phyloP scores from a whole-genome alignment of 2,329 filamentous ascomycete genomes.

The Pezicula neosporulosa region DNA sequence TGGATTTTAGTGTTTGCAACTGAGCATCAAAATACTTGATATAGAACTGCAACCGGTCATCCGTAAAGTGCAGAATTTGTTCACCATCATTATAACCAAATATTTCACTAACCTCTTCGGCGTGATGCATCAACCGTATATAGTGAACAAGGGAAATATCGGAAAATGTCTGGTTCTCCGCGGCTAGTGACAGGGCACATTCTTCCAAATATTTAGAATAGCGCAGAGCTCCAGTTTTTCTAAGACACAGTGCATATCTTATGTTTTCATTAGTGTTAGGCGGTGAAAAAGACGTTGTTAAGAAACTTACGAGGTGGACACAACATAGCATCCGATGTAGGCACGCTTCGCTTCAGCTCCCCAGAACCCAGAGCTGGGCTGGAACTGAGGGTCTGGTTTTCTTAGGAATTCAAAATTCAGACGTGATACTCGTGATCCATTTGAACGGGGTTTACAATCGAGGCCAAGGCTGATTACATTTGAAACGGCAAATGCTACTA shows the following conservation, averaged over 20 bases:
- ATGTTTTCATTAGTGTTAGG: background rate
- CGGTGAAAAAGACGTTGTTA: background rate
- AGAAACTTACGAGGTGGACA: slow-evolving; percentile 5
- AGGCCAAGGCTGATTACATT: slow-evolving; percentile 3
- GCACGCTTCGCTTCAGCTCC: slow-evolving; percentile 3
- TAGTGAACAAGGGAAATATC: slow-evolving; percentile 3
- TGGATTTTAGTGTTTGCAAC: background rate
- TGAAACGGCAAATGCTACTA: slow-evolving; percentile 3
- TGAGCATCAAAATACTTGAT: slow-evolving; percentile 3
- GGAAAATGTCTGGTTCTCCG: background rate
- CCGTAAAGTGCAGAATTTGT: background rate
- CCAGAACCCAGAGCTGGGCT: background rate
- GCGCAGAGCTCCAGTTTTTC: background rate
- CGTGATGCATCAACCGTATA: slow-evolving; percentile 4
- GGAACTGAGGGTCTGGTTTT: background rate
- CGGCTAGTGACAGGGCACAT: slow-evolving; percentile 4
- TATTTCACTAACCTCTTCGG: slow-evolving; percentile 2
- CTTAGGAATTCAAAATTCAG: background rate
- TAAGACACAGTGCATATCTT: background rate
- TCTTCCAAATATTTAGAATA: slow-evolving; percentile 1
- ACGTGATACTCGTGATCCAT: background rate
- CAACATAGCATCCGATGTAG: slow-evolving; percentile 5
- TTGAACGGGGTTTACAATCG: background rate
- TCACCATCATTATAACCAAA: slow-evolving; percentile 3
- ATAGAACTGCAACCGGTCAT: slow-evolving; percentile 3